Evolutionary conservation across 257 asterid species (phyloP), one percentile per base, ranked within the genome.

Genomic region (Paraleonurus japonicus): DNA sequence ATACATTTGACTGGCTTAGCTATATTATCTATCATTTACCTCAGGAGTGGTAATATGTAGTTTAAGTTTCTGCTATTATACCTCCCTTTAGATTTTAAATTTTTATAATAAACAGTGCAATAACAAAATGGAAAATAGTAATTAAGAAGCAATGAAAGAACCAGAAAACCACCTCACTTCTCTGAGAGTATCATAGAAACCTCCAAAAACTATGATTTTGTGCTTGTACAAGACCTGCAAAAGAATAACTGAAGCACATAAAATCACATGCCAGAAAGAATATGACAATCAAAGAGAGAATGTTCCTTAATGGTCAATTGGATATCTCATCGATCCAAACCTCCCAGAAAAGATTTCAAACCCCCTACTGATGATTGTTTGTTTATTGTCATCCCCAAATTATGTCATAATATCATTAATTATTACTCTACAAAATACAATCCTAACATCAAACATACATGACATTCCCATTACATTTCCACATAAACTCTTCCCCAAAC

Each of bases 101-200:
- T 35, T 35, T 35, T 7, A 50, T 1, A 13, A 45, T 48, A 47
- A 61, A 62, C 28, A n/a, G n/a, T 19, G 47, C 39, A 71, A 50
- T 22, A 24, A 47, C 24, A 22, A 22, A 53, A 17, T 47, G 30
- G 55, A 35, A 45, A 65, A 27, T 39, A 67, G 30, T 13, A 20
- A 69, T 20, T 23, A 73, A 22, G 51, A 54, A 50, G 45, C 54
- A 20, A 32, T 54, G 53, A 37, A 68, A 78, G 74, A 75, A 68
- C 23, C 24, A 58, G 32, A 50, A 68, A 33, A 43, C 71, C 32
- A 94, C 99, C 99, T 91, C 89, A 94, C 99, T 94, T 94, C 99
- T 84, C 99, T 89, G 63, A 94, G 97, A 27, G 99, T 94, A 83
- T 94, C 99, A 67, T 94, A 91, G 79, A 91, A 94, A 75, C 99